Conservation (phyloP, 148 eudicot species). For the Rhododendron williamsianum region DNA sequence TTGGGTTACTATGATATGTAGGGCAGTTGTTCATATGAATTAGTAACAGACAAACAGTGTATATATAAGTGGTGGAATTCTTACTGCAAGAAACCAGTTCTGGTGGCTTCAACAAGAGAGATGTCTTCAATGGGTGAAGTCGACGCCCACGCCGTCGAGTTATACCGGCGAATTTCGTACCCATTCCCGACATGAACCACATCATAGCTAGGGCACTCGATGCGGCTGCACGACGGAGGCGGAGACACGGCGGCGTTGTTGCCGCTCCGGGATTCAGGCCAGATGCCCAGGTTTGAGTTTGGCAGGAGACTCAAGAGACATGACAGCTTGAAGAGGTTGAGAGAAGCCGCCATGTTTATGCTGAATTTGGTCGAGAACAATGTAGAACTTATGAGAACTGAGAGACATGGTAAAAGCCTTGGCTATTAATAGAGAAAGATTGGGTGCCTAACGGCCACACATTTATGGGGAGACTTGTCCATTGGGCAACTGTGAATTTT, state of each 20-base stretch:
- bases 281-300: conserved; percentile 15
- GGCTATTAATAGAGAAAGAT: background rate
- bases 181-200: conserved; percentile 45
- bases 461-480: background rate
- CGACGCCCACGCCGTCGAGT: conserved; percentile 62
- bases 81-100: conserved; percentile 49
- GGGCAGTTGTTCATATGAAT: too few relatives aligned
- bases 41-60: background rate
- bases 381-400: background rate
- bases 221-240: conserved; percentile 63
- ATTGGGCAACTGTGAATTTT: background rate
- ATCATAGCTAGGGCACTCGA: conserved; percentile 74
- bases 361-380: background rate
- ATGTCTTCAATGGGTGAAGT: conserved; percentile 59
- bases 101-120: conserved; percentile 56
- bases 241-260: background rate
- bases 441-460: background rate
- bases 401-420: background rate
- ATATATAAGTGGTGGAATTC: background rate
- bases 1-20: background rate
- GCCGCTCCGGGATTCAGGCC: conserved; percentile 10
- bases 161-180: conserved; percentile 64
- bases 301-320: conserved; percentile 31
- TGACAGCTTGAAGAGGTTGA: conserved; percentile 32
- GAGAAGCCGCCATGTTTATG: conserved; percentile 12